A percentile compares a stretch with the other conserved stretches of the same genome.
These are phyloP conservation scores for Cnidoscolus chayamansa DNA, from an alignment of 441 rosid genomes.

Conservation along the genomic window DNA sequence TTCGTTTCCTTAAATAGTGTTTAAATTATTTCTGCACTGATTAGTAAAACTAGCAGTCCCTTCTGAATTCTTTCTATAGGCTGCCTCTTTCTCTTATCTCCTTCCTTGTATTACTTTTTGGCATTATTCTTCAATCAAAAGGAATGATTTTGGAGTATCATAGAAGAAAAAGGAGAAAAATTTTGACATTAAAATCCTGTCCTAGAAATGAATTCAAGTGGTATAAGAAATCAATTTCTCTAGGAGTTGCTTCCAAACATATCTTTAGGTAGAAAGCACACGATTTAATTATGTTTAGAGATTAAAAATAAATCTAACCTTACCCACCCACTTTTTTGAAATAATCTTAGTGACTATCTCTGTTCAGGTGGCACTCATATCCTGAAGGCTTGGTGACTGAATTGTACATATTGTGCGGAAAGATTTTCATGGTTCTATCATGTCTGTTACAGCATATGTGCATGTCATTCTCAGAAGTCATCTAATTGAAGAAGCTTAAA, in stretches of 20 bases:
- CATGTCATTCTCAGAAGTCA: not conserved
- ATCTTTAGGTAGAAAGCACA: not conserved
- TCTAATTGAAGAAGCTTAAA: not conserved
- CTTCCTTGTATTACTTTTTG: too few relatives aligned
- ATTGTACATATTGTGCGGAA: not conserved
- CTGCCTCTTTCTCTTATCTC: too few relatives aligned
- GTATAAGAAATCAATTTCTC: not conserved
- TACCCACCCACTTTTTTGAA: not conserved
- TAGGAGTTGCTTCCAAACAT: not conserved
- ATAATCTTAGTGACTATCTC: not conserved
- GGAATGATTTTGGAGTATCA: too few relatives aligned
- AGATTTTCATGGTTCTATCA: not conserved
- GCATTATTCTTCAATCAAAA: too few relatives aligned
- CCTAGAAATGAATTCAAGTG: too few relatives aligned
- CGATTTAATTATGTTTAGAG: too few relatives aligned
- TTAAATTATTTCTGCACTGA: too few relatives aligned
- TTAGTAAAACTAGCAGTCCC: too few relatives aligned
- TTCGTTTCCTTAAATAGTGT: too few relatives aligned
- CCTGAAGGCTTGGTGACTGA: not conserved
- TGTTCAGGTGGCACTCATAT: conserved; percentile 17
- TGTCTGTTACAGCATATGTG: not conserved
- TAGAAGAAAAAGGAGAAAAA: too few relatives aligned
- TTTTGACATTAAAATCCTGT: too few relatives aligned
- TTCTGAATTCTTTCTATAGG: too few relatives aligned
- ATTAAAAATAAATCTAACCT: not conserved